These are phyloP conservation scores for Oxalis stricta DNA, from an alignment of 441 rosid genomes.

Conservation along the genomic window DNA sequence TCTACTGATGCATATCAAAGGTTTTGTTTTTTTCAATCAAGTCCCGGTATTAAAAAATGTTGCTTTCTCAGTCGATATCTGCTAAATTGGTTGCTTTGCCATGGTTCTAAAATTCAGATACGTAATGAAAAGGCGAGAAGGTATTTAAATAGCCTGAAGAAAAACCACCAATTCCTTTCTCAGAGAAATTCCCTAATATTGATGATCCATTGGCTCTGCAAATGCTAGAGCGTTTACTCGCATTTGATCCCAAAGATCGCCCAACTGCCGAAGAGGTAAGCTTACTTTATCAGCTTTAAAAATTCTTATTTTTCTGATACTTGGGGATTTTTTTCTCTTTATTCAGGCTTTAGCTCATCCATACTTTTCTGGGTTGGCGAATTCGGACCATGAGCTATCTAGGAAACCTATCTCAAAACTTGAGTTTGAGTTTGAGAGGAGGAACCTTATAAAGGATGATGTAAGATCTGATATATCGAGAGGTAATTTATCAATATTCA, in stretches of 20 bases:
- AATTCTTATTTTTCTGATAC: constrained; percentile 4
- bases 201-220: constrained; percentile 78
- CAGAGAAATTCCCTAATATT: constrained; percentile 51
- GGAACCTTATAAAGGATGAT: constrained; percentile 65
- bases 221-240: constrained; percentile 69
- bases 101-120: too few species aligned
- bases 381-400: constrained; percentile 61
- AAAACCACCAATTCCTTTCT: constrained; percentile 61
- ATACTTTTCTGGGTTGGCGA: constrained; percentile 63
- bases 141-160: constrained; percentile 66
- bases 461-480: constrained; percentile 88
- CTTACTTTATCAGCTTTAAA: not conserved
- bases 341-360: constrained; percentile 91
- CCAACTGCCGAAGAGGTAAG: constrained; percentile 88
- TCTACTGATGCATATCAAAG: constrained; percentile 58
- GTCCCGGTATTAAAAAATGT: constrained; percentile 12
- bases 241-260: constrained; percentile 89
- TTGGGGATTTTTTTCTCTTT: constrained; percentile 6
- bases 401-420: constrained; percentile 77
- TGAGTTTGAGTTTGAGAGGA: constrained; percentile 88
- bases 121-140: constrained; percentile 92
- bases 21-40: constrained; percentile 27
- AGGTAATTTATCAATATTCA: constrained; percentile 28
- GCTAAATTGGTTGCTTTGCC: constrained; percentile 2
- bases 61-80: too few species aligned